Percentiles rank a stretch among this genome's conserved stretches.
Evolutionary conservation across 441 rosid genomes (phyloP).

Genomic region (Dalechampia spathulata): DNA sequence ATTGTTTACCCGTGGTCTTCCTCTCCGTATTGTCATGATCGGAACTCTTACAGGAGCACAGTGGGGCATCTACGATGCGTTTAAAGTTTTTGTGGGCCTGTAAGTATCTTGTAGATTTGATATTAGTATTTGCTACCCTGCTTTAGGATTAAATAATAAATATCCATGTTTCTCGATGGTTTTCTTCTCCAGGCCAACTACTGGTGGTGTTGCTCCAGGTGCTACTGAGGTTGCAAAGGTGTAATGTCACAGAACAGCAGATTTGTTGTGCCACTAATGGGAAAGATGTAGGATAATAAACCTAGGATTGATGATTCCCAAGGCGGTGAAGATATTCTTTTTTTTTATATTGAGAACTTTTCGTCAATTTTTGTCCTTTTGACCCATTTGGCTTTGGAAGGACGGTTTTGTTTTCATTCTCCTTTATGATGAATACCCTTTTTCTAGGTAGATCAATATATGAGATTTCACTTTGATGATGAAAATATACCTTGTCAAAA

Average conservation of each 20-base stretch:
- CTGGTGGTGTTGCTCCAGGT: constrained; percentile 75
- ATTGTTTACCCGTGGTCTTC: constrained; percentile 95
- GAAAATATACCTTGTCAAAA: constrained; percentile 7
- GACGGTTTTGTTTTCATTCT: constrained; percentile 33
- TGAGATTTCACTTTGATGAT: constrained; percentile 11
- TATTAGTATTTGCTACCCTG: background rate
- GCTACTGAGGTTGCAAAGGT: constrained; percentile 34
- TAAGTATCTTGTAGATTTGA: constrained; percentile 32
- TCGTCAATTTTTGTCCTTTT: background rate
- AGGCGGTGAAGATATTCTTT: constrained; percentile 17
- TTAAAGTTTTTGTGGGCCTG: constrained; percentile 98
- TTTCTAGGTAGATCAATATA: constrained; percentile 16
- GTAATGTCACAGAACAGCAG: constrained; percentile 14
- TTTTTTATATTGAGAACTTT: constrained; percentile 16
- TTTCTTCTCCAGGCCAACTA: constrained; percentile 64
- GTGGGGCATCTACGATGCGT: constrained; percentile 96
- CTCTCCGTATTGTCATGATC: constrained; percentile 98
- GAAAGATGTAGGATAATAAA: constrained; percentile 22
- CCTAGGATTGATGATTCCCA: constrained; percentile 20
- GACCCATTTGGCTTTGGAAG: constrained; percentile 9
- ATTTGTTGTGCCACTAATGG: background rate
- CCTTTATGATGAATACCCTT: background rate
- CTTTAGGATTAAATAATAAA: background rate
- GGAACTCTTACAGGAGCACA: constrained; percentile 99
- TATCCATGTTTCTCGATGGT: background rate